Percentiles rank a stretch among this genome's conserved stretches.
phyloP scores from a whole-genome alignment of 2,329 filamentous ascomycete genomes.

The Alternaria angustiovoidea region DNA sequence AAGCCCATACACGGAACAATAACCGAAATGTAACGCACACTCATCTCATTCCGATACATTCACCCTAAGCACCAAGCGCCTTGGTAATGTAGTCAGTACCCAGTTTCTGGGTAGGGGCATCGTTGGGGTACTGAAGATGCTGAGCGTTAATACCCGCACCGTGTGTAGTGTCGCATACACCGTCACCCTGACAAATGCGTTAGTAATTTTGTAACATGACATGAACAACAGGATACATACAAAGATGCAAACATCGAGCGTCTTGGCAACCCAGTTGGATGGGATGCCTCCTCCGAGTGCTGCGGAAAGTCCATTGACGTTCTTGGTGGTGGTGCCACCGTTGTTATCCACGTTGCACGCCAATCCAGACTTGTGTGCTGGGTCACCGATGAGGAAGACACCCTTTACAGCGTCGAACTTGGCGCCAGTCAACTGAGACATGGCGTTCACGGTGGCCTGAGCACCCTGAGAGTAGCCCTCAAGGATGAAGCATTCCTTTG shows the following conservation, averaged over 20 bases:
- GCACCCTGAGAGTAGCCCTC: slow-evolving; percentile 52
- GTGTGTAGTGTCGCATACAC: slow-evolving; percentile 48
- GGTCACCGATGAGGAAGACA: slow-evolving; percentile 49
- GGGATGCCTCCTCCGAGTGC: slow-evolving; percentile 27
- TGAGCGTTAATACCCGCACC: slow-evolving; percentile 42
- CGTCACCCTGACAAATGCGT: slow-evolving; percentile 39
- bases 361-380: slow-evolving; percentile 43
- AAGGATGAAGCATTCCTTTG: slow-evolving; percentile 48
- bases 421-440: slow-evolving; percentile 43
- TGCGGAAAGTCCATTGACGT: slow-evolving; percentile 38
- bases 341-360: slow-evolving; percentile 45
- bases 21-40: slow-evolving; percentile 5
- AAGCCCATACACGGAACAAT: not conserved
- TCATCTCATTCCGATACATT: not conserved
- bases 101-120: slow-evolving; percentile 40
- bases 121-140: slow-evolving; percentile 40
- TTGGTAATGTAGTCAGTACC: slow-evolving; percentile 9
- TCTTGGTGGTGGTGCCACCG: slow-evolving; percentile 31
- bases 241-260: slow-evolving; percentile 48
- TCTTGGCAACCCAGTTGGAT: slow-evolving; percentile 46
- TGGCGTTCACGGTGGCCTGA: slow-evolving; percentile 46
- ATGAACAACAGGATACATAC: slow-evolving; percentile 23
- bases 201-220: not conserved
- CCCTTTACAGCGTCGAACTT: slow-evolving; percentile 48
- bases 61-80: not conserved